A percentile compares a stretch with the other conserved stretches of the same genome.
phyloP scores from a whole-genome alignment of 1,284 basidiomycete genomes.

The Gymnopus androsaceus region DNA sequence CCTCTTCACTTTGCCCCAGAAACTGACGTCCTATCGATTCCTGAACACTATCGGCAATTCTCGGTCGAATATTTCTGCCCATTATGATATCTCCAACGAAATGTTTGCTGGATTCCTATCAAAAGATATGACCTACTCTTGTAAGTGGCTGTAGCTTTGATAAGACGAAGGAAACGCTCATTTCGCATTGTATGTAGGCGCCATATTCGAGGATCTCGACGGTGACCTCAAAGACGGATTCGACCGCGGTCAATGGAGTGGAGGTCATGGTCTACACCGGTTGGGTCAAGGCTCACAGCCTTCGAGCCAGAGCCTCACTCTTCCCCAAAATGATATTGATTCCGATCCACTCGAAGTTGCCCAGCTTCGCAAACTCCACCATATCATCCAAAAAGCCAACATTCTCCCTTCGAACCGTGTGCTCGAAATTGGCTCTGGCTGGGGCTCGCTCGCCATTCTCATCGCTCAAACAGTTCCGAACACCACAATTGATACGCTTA shows the following conservation, averaged over 20 bases:
- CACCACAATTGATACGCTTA: conserved; percentile 74
- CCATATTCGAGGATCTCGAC: conserved; percentile 68
- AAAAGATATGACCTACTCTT: conserved; percentile 82
- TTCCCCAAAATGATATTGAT: background rate
- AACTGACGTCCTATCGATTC: conserved; percentile 60
- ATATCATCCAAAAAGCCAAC: conserved; percentile 55
- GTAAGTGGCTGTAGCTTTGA: too few relatives aligned
- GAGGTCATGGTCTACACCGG: conserved; percentile 32
- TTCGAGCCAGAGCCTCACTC: background rate
- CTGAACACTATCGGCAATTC: conserved; percentile 64
- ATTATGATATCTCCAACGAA: conserved; percentile 72
- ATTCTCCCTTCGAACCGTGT: conserved; percentile 64
- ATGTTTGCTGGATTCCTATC: conserved; percentile 69
- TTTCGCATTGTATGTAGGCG: too few relatives aligned
- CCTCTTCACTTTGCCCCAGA: conserved; percentile 58
- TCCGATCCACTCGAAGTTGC: conserved; percentile 63
- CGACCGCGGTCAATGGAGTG: conserved; percentile 33
- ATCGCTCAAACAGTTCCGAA: conserved; percentile 53
- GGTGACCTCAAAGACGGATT: conserved; percentile 47
- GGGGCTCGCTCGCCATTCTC: conserved; percentile 77
- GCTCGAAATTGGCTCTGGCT: conserved; percentile 81
- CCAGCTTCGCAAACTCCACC: conserved; percentile 65
- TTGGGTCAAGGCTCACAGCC: background rate
- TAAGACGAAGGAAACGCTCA: too few relatives aligned
- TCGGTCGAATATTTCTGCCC: conserved; percentile 71